These are phyloP conservation scores for Leccinum truebloodii DNA, from an alignment of 768 basidiomycete genomes.

Conservation along the genomic window DNA sequence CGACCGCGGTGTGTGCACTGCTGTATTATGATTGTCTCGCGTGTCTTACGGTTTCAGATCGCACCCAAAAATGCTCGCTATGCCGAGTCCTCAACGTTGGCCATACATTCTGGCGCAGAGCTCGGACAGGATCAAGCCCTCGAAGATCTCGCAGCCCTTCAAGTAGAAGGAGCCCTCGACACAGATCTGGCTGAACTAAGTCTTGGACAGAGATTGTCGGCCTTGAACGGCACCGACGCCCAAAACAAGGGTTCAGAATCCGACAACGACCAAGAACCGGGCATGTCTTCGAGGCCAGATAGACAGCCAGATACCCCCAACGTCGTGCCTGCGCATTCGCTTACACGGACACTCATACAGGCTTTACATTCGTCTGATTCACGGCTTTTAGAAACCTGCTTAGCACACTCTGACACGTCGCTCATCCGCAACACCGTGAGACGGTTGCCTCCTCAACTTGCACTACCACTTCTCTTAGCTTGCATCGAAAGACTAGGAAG, in stretches of 20 bases:
- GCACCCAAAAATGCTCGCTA: constrained; percentile 62
- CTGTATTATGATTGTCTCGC: too few species aligned
- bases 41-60: constrained; percentile 34
- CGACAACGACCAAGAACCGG: constrained; percentile 51
- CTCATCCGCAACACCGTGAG: constrained; percentile 87
- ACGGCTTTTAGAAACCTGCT: constrained; percentile 81
- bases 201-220: constrained; percentile 86
- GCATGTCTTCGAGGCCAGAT: constrained; percentile 17
- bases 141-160: constrained; percentile 49
- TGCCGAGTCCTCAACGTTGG: constrained; percentile 58
- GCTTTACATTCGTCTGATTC: constrained; percentile 95
- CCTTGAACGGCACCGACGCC: constrained; percentile 52
- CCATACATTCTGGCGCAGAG: constrained; percentile 65
- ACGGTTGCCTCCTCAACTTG: constrained; percentile 82
- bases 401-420: constrained; percentile 76
- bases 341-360: constrained; percentile 93
- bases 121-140: constrained; percentile 56
- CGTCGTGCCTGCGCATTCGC: constrained; percentile 76
- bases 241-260: constrained; percentile 40
- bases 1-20: constrained; percentile 19
- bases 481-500: constrained; percentile 88
- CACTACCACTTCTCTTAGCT: constrained; percentile 81
- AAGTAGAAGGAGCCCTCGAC: constrained; percentile 71
- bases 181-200: constrained; percentile 88
- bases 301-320: constrained; percentile 32